These are phyloP conservation scores for Eucalyptus grandis DNA, from an alignment of 345 rosid genomes.

Conservation along the genomic window DNA sequence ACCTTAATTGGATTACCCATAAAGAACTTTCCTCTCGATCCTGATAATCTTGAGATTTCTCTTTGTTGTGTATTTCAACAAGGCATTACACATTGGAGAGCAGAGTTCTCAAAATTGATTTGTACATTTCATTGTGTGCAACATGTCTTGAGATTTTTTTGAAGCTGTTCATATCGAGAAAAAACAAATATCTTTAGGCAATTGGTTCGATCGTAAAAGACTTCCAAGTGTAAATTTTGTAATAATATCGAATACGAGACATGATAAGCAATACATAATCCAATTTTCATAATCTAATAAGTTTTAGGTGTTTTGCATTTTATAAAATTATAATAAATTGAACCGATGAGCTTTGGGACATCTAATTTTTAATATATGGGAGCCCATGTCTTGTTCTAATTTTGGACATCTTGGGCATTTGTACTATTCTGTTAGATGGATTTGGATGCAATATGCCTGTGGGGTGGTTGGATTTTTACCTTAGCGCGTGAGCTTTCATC, in stretches of 20 bases:
- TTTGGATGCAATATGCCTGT: neutral
- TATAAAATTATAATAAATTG: neutral
- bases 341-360: neutral
- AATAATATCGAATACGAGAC: neutral
- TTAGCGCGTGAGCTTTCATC: neutral
- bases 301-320: neutral
- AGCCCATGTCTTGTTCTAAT: neutral
- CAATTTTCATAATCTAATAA: neutral
- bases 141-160: too few relatives aligned
- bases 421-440: neutral
- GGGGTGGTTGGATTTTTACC: neutral
- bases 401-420: neutral
- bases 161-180: neutral
- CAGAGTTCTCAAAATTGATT: neutral
- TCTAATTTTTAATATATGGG: neutral
- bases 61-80: rapidly evolving
- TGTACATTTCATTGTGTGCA: too few relatives aligned
- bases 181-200: rapidly evolving
- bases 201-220: neutral
- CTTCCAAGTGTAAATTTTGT: neutral
- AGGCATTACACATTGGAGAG: rapidly evolving
- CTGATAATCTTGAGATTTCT: neutral
- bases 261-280: neutral
- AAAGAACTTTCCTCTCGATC: neutral
- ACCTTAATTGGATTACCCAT: rapidly evolving